Evolutionary conservation across 352 stramenopile genomes (phyloP).

Genomic region (Stephanocyclus meneghinianus): DNA sequence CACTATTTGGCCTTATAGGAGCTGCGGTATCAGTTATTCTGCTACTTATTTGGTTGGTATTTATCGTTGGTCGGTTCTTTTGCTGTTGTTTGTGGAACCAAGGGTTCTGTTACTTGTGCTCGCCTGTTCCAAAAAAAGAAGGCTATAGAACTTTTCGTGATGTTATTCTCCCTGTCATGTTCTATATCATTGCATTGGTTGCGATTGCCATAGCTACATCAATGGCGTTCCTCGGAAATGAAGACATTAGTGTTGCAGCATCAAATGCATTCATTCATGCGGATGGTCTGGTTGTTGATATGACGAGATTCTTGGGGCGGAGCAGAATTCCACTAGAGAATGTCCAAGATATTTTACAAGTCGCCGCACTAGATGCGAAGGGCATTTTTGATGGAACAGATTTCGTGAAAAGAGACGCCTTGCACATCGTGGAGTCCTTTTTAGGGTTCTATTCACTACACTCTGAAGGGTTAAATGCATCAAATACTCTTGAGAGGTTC

Average conservation of each 20-base stretch:
- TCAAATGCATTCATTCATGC: slow-evolving; percentile 54
- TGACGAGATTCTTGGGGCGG: slow-evolving; percentile 45
- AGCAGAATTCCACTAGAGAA: slow-evolving; percentile 51
- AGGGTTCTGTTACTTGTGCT: slow-evolving; percentile 54
- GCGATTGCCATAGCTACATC: slow-evolving; percentile 28
- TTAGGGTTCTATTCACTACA: slow-evolving; percentile 38
- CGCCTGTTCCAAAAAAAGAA: slow-evolving; percentile 50
- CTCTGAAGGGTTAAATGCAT: slow-evolving; percentile 41
- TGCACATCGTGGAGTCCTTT: slow-evolving; percentile 51
- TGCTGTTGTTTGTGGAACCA: slow-evolving; percentile 63
- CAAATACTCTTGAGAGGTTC: slow-evolving; percentile 27
- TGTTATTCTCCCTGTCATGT: slow-evolving; percentile 51
- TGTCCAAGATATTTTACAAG: slow-evolving; percentile 45
- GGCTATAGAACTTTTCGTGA: slow-evolving; percentile 51
- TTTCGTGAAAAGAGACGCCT: slow-evolving; percentile 50
- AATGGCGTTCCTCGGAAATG: slow-evolving; percentile 57
- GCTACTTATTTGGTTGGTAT: slow-evolving; percentile 56
- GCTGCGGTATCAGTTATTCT: slow-evolving; percentile 41
- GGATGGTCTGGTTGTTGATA: slow-evolving; percentile 50
- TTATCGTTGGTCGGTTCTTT: slow-evolving; percentile 57
- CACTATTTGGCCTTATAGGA: slow-evolving; percentile 28
- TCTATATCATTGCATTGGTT: slow-evolving; percentile 50
- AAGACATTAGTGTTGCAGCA: slow-evolving; percentile 54
- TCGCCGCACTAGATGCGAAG: slow-evolving; percentile 48
- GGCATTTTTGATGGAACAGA: slow-evolving; percentile 58